These are phyloP conservation scores for Fraxinus sp. DNA, from an alignment of 305 asterid species.

Conservation along the genomic window DNA sequence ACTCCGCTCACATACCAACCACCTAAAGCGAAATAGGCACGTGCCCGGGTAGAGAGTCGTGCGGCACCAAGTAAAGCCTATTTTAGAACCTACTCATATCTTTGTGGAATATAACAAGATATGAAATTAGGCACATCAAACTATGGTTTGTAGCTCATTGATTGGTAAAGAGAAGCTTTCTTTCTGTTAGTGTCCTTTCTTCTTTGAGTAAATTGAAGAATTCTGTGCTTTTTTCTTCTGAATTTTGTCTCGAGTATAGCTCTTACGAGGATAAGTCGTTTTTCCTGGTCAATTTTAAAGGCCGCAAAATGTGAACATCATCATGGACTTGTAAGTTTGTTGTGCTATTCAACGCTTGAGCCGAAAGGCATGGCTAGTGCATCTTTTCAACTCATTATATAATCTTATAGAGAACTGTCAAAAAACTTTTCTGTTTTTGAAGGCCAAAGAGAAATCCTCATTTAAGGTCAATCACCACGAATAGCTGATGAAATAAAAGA, in stretches of 20 bases:
- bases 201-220: constrained; percentile 23
- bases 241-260: background rate
- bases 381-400: constrained; percentile 33
- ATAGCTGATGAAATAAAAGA: background rate
- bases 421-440: background rate
- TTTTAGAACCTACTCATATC: constrained; percentile 2
- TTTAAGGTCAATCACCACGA: background rate
- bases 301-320: constrained; percentile 14
- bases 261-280: constrained; percentile 27
- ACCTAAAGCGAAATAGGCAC: background rate
- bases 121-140: constrained; percentile 26
- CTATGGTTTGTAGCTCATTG: constrained; percentile 12
- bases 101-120: constrained; percentile 43
- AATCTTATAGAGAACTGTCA: background rate
- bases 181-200: background rate
- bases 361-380: constrained; percentile 58
- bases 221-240: background rate
- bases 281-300: constrained; percentile 16
- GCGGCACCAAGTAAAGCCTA: background rate
- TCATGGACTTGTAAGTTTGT: constrained; percentile 28
- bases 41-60: background rate
- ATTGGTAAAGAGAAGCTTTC: background rate
- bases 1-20: background rate
- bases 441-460: background rate
- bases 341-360: constrained; percentile 47